Base-by-base conservation (phyloP, 331 rosid species). In the Pyrus hybrid region DNA sequence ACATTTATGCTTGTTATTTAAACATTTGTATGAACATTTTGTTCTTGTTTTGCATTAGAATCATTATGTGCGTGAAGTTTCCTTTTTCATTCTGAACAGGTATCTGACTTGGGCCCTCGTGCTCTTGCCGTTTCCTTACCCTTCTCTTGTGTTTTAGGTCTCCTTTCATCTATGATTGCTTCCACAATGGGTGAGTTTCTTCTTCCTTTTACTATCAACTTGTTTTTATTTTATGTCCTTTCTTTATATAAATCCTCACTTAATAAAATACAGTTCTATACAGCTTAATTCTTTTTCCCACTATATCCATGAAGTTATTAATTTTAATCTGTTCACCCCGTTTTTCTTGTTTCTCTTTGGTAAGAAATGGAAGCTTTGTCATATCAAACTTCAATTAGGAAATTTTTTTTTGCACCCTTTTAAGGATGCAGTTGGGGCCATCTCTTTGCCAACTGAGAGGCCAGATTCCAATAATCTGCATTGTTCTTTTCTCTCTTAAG, bases 61-160 rank as follows among this genome's bases (percentile, higher is more conserved):
- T 37, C 45, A 9, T 37, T 37, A 3, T 37, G 45, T 37, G 41
- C 21, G 67, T 70, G 63, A 9, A 26, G 4, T 61, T 73, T 23
- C 25, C 17, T 5, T 23, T 33, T 71, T 76, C 54, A 66, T 35
- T 71, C 60, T 77, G 73, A 75, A 77, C 85, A 85, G 89, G 89
- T 85, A 20, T 73, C 79, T 35, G 81, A 80, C 71, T 70, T 85
- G 89, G 89, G 86, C 2, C 74, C 86, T 67, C 86, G 85, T 60
- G 89, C 89, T 41, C 81, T 85, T 43, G 86, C 86, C 72, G 67
- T 85, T 66, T 82, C 89, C 60, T 77, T 85, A 63, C 89, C 89
- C 6, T 85, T 85, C 63, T 77, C 89, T 8, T 85, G 86, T 74
- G 83, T 76, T 67, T 53, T 85, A 80, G 89, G 89, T 60, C 63